Evolutionary conservation across 176 grass and related monocot genomes (phyloP), one percentile per base, ranked within the genome.

Genomic region (Thinopyrum elongatum): DNA sequence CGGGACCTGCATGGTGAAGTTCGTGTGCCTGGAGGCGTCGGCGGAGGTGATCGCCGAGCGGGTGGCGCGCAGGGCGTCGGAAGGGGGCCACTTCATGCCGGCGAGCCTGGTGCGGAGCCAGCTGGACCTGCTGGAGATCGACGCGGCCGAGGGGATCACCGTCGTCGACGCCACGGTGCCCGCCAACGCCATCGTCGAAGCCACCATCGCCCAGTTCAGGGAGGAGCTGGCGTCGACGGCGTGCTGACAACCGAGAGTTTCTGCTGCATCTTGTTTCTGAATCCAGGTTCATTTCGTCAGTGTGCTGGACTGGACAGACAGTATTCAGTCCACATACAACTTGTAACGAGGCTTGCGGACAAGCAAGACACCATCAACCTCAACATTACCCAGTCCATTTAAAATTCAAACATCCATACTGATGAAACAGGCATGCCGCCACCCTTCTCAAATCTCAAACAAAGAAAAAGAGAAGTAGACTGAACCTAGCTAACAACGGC

Each of bases 11-110:
- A 91, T 80, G 31, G 94, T 95, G 22, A 92, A 78, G 88, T 98
- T 98, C 65, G 82, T 98, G 31, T 95, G 94, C 82, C 79, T 99
- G 17, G 67, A 92, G 27, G 97, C 92, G 6, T n/a, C 38, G 0
- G 38, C 38, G 2, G 38, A 39, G 38, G 8, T 39, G 8, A 39
- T 98, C 65, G 75, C 78, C 15, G 82, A 88, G 0, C 83, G 97
- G 84, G 92, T 98, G 82, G 55, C 0, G 35, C 76, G 85, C 21
- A 66, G 94, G 77, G 89, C 94, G 3, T 11, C 6, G 67, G 84
- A 95, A 59, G 92, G 76, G 53, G 78, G 68, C 0, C 97, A 98
- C 57, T 94, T 95, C 90, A 98, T 98, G 97, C 94, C 97, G 28
- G 70, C 80, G 5, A 89, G 86, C 84, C 64, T 96, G 70, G 72